Evolutionary conservation across 768 basidiomycete genomes (phyloP).

Genomic region (Naganishia antarctica): DNA sequence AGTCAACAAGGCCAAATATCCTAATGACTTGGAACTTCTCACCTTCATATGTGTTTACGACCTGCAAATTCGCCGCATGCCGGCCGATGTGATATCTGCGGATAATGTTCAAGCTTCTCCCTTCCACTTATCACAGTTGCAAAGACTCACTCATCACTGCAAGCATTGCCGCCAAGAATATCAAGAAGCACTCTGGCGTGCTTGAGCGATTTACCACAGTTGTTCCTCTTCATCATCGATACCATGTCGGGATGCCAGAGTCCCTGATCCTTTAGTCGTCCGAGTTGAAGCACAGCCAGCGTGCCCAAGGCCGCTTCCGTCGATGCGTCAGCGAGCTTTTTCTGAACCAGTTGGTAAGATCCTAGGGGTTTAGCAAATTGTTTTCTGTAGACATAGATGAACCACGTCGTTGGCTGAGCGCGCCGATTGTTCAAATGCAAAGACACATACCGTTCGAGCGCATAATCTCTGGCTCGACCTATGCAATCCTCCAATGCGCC

Average conservation of each 20-base stretch:
- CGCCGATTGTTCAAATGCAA: no score
- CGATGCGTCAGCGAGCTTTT: constrained; percentile 92
- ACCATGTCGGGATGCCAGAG: constrained; percentile 83
- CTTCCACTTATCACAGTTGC: background rate
- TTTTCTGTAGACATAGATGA: constrained; percentile 47
- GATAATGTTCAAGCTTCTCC: background rate
- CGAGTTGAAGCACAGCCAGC: constrained; percentile 52
- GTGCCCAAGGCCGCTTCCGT: constrained; percentile 73
- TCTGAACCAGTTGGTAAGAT: constrained; percentile 94
- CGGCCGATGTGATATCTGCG: constrained; percentile 87
- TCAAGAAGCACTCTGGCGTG: constrained; percentile 77
- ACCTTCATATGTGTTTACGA: constrained; percentile 96
- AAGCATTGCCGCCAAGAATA: constrained; percentile 89
- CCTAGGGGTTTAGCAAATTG: constrained; percentile 88
- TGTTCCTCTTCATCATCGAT: constrained; percentile 89
- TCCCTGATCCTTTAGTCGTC: constrained; percentile 76
- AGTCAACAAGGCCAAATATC: no score
- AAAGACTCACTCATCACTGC: constrained; percentile 75
- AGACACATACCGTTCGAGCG: constrained; percentile 65
- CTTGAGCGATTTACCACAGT: constrained; percentile 85
- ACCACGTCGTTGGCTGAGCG: no score
- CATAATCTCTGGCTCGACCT: constrained; percentile 68
- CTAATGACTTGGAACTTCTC: no score
- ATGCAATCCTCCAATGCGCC: constrained; percentile 92
- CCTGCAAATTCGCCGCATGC: constrained; percentile 88